Evolutionary conservation across 441 rosid genomes (phyloP).

Genomic region (Mallotus japonicus): DNA sequence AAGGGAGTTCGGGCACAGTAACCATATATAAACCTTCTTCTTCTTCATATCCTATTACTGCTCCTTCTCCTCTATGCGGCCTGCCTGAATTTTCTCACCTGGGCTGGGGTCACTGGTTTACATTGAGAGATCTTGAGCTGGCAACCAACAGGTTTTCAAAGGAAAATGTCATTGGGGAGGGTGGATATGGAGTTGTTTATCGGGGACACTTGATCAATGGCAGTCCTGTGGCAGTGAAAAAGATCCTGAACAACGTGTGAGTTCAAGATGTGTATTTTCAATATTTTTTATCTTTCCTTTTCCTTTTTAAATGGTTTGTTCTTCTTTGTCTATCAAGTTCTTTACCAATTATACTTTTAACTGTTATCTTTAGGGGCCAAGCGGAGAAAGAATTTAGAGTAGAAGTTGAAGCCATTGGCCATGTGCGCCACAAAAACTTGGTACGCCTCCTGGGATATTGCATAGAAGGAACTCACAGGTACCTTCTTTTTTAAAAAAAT

Average conservation of each 20-base stretch:
- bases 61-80: conserved; percentile 80
- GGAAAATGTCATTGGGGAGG: conserved; percentile 89
- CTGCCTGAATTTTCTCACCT: conserved; percentile 84
- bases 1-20: conserved; percentile 47
- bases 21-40: conserved; percentile 51
- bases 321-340: conserved; percentile 11
- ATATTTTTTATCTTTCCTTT: neutral
- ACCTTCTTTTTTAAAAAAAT: neutral
- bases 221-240: conserved; percentile 82
- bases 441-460: conserved; percentile 97
- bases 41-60: conserved; percentile 56
- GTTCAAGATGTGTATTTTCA: conserved; percentile 25
- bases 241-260: conserved; percentile 83
- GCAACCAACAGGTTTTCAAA: conserved; percentile 85
- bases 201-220: conserved; percentile 74
- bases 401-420: conserved; percentile 97
- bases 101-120: conserved; percentile 99
- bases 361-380: conserved; percentile 62
- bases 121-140: conserved; percentile 85
- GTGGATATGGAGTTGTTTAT: conserved; percentile 95
- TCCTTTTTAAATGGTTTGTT: neutral
- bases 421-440: conserved; percentile 96
- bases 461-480: conserved; percentile 94
- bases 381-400: conserved; percentile 95
- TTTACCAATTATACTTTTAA: conserved; percentile 10